Conservation (phyloP, 495 filamentous ascomycete species). For the Podospora appendiculata region DNA sequence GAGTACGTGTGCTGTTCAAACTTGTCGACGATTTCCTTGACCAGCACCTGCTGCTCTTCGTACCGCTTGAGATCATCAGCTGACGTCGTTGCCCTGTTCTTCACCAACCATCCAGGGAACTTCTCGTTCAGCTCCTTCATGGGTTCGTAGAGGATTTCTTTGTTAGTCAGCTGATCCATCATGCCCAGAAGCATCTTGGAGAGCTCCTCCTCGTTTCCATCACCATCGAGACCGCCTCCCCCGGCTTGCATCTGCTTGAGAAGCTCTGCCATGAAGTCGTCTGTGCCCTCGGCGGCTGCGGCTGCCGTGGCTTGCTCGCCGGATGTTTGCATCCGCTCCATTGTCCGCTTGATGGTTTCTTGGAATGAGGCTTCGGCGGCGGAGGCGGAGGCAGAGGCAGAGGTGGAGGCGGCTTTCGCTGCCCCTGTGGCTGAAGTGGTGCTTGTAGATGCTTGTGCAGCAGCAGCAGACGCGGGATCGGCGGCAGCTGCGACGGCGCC, state of each 20-base stretch:
- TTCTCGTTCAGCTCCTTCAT: slow-evolving; percentile 95
- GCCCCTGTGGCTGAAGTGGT: neutral
- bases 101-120: slow-evolving; percentile 79
- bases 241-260: slow-evolving; percentile 69
- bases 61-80: slow-evolving; percentile 72
- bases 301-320: slow-evolving; percentile 76
- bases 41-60: slow-evolving; percentile 71
- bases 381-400: neutral
- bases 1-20: slow-evolving; percentile 75
- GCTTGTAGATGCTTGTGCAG: neutral
- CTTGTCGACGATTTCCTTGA: slow-evolving; percentile 76
- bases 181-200: slow-evolving; percentile 89
- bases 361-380: slow-evolving; percentile 65
- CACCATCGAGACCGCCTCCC: slow-evolving; percentile 48
- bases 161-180: slow-evolving; percentile 98
- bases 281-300: slow-evolving; percentile 57
- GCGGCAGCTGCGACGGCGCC: slow-evolving; percentile 38
- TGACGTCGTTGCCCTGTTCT: slow-evolving; percentile 56
- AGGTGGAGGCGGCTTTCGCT: neutral
- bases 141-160: slow-evolving; percentile 95
- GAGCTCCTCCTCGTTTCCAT: slow-evolving; percentile 74
- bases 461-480: slow-evolving; percentile 17
- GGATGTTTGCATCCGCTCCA: slow-evolving; percentile 88
- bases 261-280: slow-evolving; percentile 79
- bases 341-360: slow-evolving; percentile 81